Evolutionary conservation across 2,329 filamentous ascomycete species (phyloP).

Genomic region (Aureobasidium sp.): DNA sequence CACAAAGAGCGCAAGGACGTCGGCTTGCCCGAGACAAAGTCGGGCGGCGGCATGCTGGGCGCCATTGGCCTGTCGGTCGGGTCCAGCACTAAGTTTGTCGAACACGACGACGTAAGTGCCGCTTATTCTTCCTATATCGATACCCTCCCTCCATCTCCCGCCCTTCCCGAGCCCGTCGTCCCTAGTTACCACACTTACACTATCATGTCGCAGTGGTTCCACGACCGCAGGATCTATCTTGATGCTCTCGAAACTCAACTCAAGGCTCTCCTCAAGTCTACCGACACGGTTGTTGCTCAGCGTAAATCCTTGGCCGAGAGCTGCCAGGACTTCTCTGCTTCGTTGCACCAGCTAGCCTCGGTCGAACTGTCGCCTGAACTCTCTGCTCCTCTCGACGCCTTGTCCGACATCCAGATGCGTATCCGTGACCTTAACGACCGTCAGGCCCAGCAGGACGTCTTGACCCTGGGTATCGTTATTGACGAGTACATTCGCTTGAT

Average conservation of each 20-base stretch:
- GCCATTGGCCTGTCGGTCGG: constrained; percentile 74
- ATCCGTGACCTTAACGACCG: constrained; percentile 94
- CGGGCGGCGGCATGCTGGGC: constrained; percentile 52
- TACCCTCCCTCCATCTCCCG: constrained; percentile 13
- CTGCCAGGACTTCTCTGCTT: constrained; percentile 86
- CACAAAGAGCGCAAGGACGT: constrained; percentile 89
- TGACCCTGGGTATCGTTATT: constrained; percentile 94
- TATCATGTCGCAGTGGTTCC: constrained; percentile 67
- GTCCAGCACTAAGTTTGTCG: constrained; percentile 75
- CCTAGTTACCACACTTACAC: constrained; percentile 18
- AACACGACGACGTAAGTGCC: constrained; percentile 81
- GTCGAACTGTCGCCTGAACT: constrained; percentile 87
- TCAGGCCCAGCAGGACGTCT: constrained; percentile 91
- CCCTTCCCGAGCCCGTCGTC: background rate
- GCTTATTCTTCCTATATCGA: constrained; percentile 3
- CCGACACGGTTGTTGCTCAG: constrained; percentile 86
- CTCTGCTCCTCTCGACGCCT: constrained; percentile 79
- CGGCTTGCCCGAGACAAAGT: constrained; percentile 67
- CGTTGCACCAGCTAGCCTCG: constrained; percentile 82
- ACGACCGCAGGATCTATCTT: constrained; percentile 89
- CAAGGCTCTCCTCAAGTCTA: constrained; percentile 83
- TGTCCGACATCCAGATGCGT: constrained; percentile 88
- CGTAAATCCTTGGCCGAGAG: constrained; percentile 90
- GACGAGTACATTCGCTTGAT: constrained; percentile 98
- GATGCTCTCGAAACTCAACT: constrained; percentile 90